Evolutionary conservation across 306 rosid genomes (phyloP).

Genomic region (Canavalia gladiata): DNA sequence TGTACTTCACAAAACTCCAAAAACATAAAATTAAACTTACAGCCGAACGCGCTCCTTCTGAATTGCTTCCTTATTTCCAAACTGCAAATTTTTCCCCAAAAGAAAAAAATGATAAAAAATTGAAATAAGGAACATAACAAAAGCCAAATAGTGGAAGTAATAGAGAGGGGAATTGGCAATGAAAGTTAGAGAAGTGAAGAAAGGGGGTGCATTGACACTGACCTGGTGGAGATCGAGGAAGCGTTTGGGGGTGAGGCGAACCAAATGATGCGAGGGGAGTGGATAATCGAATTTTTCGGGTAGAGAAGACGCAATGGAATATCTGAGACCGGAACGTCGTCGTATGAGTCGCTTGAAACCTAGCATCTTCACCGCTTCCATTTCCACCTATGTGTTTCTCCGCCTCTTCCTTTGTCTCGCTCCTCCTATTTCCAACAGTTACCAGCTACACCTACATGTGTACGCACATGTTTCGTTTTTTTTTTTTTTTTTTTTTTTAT

Average conservation of each 20-base stretch:
- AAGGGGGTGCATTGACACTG: not conserved
- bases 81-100: conserved; percentile 53
- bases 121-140: not conserved
- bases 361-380: conserved; percentile 53
- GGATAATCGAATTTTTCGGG: conserved; percentile 43
- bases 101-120: not conserved
- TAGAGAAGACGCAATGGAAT: conserved; percentile 51
- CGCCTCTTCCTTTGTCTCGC: not conserved
- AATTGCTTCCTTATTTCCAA: conserved; percentile 71
- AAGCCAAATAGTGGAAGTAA: not conserved
- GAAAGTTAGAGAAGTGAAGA: not conserved
- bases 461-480: not conserved
- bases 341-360: conserved; percentile 60
- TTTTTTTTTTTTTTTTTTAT: too few species aligned
- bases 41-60: conserved; percentile 89
- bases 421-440: not conserved
- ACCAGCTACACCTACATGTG: not conserved
- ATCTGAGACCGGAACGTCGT: conserved; percentile 45
- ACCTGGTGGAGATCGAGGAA: conserved; percentile 88
- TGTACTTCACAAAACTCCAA: not conserved
- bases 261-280: conserved; percentile 62
- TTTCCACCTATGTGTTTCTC: not conserved
- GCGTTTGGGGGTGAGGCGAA: conserved; percentile 77
- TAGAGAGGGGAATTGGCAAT: not conserved
- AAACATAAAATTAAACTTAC: conserved; percentile 58